These are phyloP conservation scores for Chlorociboria aeruginascens DNA, from an alignment of 495 filamentous ascomycete genomes.

Conservation along the genomic window DNA sequence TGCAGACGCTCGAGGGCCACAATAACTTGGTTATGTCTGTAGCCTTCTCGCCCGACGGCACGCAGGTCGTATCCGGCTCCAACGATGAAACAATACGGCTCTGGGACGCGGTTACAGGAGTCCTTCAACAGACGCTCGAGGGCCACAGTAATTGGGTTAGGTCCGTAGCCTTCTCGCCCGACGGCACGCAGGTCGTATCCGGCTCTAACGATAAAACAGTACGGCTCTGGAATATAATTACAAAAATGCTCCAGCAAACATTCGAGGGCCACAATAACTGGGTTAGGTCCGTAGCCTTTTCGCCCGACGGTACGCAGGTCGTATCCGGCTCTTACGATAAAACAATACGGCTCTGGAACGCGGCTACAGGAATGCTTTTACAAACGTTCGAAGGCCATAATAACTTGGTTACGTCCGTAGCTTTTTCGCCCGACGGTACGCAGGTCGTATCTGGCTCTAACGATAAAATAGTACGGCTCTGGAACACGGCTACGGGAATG, in stretches of 20 bases:
- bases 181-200: constrained; percentile 6
- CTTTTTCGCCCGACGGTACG: too few species aligned
- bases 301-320: constrained; percentile 18
- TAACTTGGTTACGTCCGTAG: constrained; percentile 15
- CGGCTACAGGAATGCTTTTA: constrained; percentile 3
- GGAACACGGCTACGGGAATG: constrained; percentile 2
- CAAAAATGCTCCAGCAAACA: too few species aligned
- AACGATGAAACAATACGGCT: not conserved
- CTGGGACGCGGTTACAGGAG: not conserved
- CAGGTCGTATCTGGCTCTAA: too few species aligned
- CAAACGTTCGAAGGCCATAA: constrained; percentile 22
- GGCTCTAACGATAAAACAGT: too few species aligned
- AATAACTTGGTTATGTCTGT: constrained; percentile 6
- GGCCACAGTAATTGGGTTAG: not conserved
- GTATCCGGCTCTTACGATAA: not conserved
- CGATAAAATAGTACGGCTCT: not conserved
- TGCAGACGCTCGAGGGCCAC: constrained; percentile 4
- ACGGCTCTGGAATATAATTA: too few species aligned
- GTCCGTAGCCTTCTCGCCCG: constrained; percentile 24
- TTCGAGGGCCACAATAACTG: constrained; percentile 14
- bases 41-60: constrained; percentile 25
- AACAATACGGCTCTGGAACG: constrained; percentile 21
- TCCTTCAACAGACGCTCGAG: not conserved
- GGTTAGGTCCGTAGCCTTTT: constrained; percentile 24
- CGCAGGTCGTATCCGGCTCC: constrained; percentile 1